A percentile compares a stretch with the other conserved stretches of the same genome.
phyloP scores from a whole-genome alignment of 306 rosid species.

The peach (Prunus persica) region DNA sequence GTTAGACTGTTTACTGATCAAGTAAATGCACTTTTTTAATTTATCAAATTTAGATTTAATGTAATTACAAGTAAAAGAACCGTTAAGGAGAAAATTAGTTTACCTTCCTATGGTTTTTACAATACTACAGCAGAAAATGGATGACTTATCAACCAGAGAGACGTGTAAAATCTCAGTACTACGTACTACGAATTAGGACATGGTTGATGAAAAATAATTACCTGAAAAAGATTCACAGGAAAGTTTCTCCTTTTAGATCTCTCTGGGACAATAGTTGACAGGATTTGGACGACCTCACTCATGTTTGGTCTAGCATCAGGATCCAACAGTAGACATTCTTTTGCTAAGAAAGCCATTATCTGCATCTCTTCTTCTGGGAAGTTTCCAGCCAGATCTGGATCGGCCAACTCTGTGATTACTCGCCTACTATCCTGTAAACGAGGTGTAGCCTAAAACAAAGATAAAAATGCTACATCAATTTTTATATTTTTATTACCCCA shows the following conservation, averaged over 20 bases:
- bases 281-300: conserved; percentile 95
- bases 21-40: not conserved
- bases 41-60: not conserved
- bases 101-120: not conserved
- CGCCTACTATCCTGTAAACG: conserved; percentile 67
- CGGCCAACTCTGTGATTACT: conserved; percentile 60
- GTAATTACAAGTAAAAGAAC: not conserved
- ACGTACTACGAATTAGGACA: not conserved
- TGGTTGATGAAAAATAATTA: conserved; percentile 18
- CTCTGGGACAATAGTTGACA: conserved; percentile 70
- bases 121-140: conserved; percentile 6
- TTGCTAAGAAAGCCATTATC: conserved; percentile 89
- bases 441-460: conserved; percentile 63
- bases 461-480: conserved; percentile 22
- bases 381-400: conserved; percentile 64
- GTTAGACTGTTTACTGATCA: not conserved
- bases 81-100: not conserved
- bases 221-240: conserved; percentile 64
- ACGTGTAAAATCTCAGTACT: not conserved
- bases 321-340: conserved; percentile 87
- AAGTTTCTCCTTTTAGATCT: conserved; percentile 70
- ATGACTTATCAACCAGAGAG: not conserved
- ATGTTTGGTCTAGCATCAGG: conserved; percentile 89
- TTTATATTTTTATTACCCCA: not conserved
- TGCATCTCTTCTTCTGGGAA: conserved; percentile 84